phyloP scores from a whole-genome alignment of 2,329 filamentous ascomycete species.

The Aspergillus sp. region DNA sequence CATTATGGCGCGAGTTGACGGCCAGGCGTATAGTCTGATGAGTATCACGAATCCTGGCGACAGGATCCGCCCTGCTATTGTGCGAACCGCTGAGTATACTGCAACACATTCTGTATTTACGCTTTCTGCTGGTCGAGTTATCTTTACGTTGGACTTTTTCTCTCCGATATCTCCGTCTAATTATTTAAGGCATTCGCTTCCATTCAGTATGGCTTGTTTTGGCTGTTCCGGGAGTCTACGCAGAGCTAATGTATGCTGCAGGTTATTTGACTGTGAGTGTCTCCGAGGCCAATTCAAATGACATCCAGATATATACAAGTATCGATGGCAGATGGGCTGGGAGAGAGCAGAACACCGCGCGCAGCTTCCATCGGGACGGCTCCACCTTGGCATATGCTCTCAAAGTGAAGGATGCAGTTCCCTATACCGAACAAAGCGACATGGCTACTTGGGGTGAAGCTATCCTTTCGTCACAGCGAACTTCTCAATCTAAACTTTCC shows the following conservation, averaged over 20 bases:
- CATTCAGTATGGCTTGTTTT: slow-evolving; percentile 33
- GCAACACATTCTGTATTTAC: slow-evolving; percentile 44
- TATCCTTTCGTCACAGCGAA: slow-evolving; percentile 39
- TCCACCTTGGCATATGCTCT: slow-evolving; percentile 34
- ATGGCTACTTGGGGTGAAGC: slow-evolving; percentile 46
- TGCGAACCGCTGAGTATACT: slow-evolving; percentile 40
- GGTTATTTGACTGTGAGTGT: slow-evolving; percentile 44
- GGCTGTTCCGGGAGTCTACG: neutral
- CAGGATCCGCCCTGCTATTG: slow-evolving; percentile 31
- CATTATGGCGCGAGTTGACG: slow-evolving; percentile 43
- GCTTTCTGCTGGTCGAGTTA: slow-evolving; percentile 36
- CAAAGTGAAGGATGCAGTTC: slow-evolving; percentile 28
- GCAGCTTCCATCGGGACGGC: slow-evolving; percentile 24
- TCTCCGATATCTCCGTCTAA: slow-evolving; percentile 46
- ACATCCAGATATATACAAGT: slow-evolving; percentile 44
- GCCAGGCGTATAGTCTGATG: slow-evolving; percentile 43
- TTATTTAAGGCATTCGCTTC: slow-evolving; percentile 45
- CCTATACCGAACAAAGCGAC: slow-evolving; percentile 37
- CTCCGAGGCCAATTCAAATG: slow-evolving; percentile 20
- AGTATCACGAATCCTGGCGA: slow-evolving; percentile 31
- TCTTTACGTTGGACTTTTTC: slow-evolving; percentile 44
- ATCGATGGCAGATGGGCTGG: slow-evolving; percentile 49
- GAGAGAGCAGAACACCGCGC: slow-evolving; percentile 22
- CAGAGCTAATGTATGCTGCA: slow-evolving; percentile 17
- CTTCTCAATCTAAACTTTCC: slow-evolving; percentile 26